Percentiles rank a stretch among this genome's conserved stretches.
Evolutionary conservation across 371 early-diverging fungal genomes (phyloP).

Genomic region (Amoeboaphelidium protococcarum): DNA sequence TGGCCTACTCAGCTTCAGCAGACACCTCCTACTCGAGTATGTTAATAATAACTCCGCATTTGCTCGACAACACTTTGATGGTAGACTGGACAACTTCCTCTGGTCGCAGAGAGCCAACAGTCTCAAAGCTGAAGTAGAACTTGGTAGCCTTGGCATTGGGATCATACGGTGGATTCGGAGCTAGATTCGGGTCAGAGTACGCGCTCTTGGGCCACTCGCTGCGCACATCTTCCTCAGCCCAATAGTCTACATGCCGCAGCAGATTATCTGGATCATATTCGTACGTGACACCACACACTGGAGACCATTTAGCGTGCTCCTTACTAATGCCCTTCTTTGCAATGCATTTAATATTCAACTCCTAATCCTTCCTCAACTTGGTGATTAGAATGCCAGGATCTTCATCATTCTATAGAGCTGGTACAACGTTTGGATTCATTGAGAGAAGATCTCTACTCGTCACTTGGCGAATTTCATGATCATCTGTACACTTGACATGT

Average conservation of each 20-base stretch:
- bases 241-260: slow-evolving; percentile 69
- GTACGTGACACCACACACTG: slow-evolving; percentile 72
- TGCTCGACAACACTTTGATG: slow-evolving; percentile 48
- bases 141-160: slow-evolving; percentile 51
- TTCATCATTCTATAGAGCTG: slow-evolving; percentile 36
- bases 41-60: no score
- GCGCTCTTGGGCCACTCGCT: slow-evolving; percentile 65
- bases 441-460: slow-evolving; percentile 56
- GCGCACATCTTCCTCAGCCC: slow-evolving; percentile 69
- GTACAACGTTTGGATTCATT: slow-evolving; percentile 41
- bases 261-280: slow-evolving; percentile 95
- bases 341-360: slow-evolving; percentile 41
- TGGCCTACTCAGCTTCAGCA: no score
- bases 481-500: slow-evolving; percentile 52
- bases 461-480: slow-evolving; percentile 38
- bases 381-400: slow-evolving; percentile 63
- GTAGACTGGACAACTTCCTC: slow-evolving; percentile 57
- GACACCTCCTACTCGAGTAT: no score
- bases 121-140: slow-evolving; percentile 73
- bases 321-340: slow-evolving; percentile 68
- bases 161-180: slow-evolving; percentile 40
- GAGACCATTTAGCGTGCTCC: slow-evolving; percentile 97
- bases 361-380: slow-evolving; percentile 78
- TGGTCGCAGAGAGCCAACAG: slow-evolving; percentile 61
- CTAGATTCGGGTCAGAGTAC: slow-evolving; percentile 38